These are phyloP conservation scores for Dryas integrifolia DNA, from an alignment of 331 rosid species.

Conservation along the genomic window DNA sequence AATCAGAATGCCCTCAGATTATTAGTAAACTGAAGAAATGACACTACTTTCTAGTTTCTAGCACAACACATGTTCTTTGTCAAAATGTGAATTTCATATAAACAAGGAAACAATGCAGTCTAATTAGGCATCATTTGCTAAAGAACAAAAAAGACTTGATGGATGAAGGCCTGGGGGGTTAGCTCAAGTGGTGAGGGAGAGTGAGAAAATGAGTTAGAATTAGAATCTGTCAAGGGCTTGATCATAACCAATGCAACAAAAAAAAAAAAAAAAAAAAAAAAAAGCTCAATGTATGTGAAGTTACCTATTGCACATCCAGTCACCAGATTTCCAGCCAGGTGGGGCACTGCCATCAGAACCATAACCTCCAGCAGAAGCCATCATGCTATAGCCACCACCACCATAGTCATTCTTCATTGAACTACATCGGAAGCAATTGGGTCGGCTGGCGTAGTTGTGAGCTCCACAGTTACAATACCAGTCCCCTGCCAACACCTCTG, in stretches of 20 bases:
- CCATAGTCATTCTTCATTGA: conserved; percentile 54
- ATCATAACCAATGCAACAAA: too few species aligned
- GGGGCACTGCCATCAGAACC: conserved; percentile 66
- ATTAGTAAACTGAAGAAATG: conserved; percentile 14
- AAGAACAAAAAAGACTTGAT: background rate
- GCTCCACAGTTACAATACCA: conserved; percentile 93
- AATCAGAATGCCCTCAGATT: conserved; percentile 8
- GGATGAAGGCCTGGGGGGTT: too few species aligned
- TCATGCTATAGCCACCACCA: conserved; percentile 44
- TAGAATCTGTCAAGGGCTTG: too few species aligned
- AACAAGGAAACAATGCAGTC: background rate
- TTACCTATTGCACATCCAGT: conserved; percentile 87
- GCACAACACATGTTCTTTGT: background rate
- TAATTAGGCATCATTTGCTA: background rate
- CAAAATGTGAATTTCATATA: background rate
- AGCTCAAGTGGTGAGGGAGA: too few species aligned
- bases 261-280: background rate
- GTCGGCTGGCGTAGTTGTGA: conserved; percentile 93
- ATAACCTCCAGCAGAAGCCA: conserved; percentile 53
- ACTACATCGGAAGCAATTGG: conserved; percentile 71
- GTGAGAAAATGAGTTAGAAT: too few species aligned
- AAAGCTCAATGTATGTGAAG: background rate
- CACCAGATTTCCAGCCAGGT: conserved; percentile 98
- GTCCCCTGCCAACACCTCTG: conserved; percentile 88
- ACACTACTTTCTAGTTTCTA: background rate